A percentile compares a stretch with the other conserved stretches of the same genome.
Conservation (phyloP, 495 filamentous ascomycete species). For the Penicillium bialowiezense region DNA sequence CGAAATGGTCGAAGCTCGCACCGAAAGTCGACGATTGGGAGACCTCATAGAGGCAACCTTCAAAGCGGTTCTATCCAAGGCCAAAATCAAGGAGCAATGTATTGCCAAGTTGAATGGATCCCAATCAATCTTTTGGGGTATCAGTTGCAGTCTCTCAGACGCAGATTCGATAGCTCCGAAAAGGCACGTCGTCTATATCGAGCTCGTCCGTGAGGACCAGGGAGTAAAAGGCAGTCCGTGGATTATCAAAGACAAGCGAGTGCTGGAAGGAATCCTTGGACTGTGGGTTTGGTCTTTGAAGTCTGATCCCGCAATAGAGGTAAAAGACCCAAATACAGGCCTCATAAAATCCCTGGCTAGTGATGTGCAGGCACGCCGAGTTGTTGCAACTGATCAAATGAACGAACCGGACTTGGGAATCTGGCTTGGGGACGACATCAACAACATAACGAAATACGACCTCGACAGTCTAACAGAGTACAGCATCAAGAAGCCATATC, state of each 20-base stretch:
- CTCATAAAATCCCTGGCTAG: background rate
- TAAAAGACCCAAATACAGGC: background rate
- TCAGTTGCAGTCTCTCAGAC: background rate
- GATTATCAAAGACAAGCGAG: background rate
- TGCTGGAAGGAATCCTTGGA: slow-evolving; percentile 10
- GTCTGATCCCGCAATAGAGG: slow-evolving; percentile 1
- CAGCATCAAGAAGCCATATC: no score
- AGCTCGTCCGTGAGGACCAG: background rate
- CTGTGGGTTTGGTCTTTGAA: slow-evolving; percentile 11
- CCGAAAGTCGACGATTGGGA: background rate
- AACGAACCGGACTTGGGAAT: background rate
- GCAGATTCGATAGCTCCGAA: background rate
- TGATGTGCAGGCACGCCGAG: background rate
- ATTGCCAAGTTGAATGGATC: background rate
- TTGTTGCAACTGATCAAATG: background rate
- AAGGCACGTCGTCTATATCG: background rate
- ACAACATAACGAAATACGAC: background rate
- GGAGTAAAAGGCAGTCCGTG: background rate
- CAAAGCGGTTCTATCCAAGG: background rate
- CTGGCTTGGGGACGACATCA: slow-evolving; percentile 1
- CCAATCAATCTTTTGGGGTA: background rate
- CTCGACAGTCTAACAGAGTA: no score
- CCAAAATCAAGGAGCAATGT: background rate
- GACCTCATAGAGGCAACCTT: background rate
- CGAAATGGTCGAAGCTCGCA: slow-evolving; percentile 1